Percentiles rank a stretch among this genome's conserved stretches.
Conservation (phyloP, 73 alveolate species). For the Blepharisma stoltei region DNA sequence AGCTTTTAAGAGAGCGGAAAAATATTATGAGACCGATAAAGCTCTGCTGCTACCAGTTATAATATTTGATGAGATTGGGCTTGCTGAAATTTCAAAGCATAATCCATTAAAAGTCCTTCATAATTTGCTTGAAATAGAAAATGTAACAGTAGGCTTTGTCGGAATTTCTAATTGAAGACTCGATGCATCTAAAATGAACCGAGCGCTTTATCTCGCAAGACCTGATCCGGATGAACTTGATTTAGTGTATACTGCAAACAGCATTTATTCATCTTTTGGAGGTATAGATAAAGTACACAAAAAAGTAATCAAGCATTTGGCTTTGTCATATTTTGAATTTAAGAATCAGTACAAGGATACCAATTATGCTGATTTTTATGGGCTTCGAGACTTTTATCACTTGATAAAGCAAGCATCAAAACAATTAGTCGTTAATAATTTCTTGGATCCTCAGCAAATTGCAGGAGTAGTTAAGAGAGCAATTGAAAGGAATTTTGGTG, state of each 20-base stretch:
- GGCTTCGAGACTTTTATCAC: conserved; percentile 27
- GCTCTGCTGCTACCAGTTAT: conserved; percentile 28
- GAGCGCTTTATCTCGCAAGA: conserved; percentile 61
- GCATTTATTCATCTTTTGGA: background rate
- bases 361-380: conserved; percentile 18
- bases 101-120: conserved; percentile 36
- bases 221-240: conserved; percentile 64
- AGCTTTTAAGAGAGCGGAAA: conserved; percentile 24
- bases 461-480: background rate
- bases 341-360: background rate
- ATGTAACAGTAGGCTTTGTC: conserved; percentile 38
- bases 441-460: background rate
- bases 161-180: conserved; percentile 47
- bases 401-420: conserved; percentile 2
- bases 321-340: conserved; percentile 23
- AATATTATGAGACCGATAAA: background rate
- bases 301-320: background rate
- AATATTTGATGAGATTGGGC: conserved; percentile 38
- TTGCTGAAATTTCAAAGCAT: conserved; percentile 34
- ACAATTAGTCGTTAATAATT: background rate
- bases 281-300: background rate
- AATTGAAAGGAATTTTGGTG: conserved; percentile 17
- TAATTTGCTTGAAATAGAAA: conserved; percentile 6
- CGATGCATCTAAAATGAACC: conserved; percentile 65
- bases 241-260: conserved; percentile 31